Conservation (phyloP, 768 basidiomycete species). For the Hericium erinaceus region DNA sequence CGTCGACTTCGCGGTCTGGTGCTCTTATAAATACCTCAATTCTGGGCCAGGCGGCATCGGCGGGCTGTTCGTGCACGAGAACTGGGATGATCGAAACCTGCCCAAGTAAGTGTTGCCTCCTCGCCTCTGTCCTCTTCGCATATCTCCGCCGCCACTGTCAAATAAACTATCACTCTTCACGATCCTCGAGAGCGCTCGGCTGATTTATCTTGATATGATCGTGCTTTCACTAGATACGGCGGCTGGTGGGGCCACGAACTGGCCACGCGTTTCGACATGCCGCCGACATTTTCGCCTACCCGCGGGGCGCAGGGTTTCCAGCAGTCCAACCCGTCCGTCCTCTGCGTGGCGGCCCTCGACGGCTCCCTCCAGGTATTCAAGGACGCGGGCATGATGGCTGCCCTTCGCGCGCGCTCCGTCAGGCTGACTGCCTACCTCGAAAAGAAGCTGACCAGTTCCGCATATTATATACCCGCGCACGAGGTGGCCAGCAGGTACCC, state of each 20-base stretch:
- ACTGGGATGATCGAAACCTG: constrained; percentile 53
- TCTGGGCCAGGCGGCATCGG: constrained; percentile 95
- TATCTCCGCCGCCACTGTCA: not conserved
- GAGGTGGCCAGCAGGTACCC: constrained; percentile 24
- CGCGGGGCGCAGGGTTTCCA: constrained; percentile 92
- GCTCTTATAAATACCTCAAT: constrained; percentile 97
- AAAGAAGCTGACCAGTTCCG: constrained; percentile 46
- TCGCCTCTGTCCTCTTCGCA: not conserved
- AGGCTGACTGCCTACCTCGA: constrained; percentile 68
- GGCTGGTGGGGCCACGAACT: constrained; percentile 99
- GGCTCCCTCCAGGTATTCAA: constrained; percentile 79
- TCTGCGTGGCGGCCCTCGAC: constrained; percentile 70
- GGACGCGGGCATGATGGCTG: constrained; percentile 63
- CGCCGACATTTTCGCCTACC: constrained; percentile 70
- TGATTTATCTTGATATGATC: constrained; percentile 6
- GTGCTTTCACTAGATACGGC: constrained; percentile 46
- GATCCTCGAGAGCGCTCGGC: not conserved
- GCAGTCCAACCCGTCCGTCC: constrained; percentile 87
- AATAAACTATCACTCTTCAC: not conserved
- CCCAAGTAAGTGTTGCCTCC: constrained; percentile 47
- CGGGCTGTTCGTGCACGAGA: constrained; percentile 84
- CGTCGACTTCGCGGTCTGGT: constrained; percentile 98
- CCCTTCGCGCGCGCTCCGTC: constrained; percentile 61
- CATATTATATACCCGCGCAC: constrained; percentile 47
- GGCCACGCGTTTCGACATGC: constrained; percentile 85